Evolutionary conservation across 306 rosid genomes (phyloP), one percentile per base, ranked within the genome.

Genomic region (Purshia tridentata): DNA sequence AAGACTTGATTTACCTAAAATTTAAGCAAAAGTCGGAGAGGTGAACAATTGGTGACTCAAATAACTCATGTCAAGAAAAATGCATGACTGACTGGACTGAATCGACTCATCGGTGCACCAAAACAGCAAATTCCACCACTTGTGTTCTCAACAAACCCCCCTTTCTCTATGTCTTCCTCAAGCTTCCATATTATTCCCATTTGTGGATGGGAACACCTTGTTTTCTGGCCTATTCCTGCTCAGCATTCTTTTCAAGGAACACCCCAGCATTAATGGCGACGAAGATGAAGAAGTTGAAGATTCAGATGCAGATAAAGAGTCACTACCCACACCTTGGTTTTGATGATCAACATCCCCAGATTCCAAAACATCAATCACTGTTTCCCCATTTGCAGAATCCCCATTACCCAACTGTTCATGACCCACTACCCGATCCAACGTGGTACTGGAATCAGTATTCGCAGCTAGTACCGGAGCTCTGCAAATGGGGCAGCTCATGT

Each of bases 401-500:
- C 29, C 29, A 23, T 23, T 23, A 23, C 83, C 29, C 11, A 62
- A 12, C 10, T 57, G 72, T 45, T 51, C 73, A 6, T 23, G 56
- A 5, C n/a, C 44, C 7, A 14, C 12, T 39, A 6, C 20, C 44
- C 5, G 18, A 15, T 42, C 78, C 45, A 49, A 8, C 6, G 57
- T 19, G 56, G 37, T 45, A 14, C 15, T 49, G 12, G 53, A 62
- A 47, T 64, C 66, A 6, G 72, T 9, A 40, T 52, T 69, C 13
- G 19, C 54, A 2, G 35, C 16, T 4, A 76, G 76, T 22, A 83
- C 86, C 0, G 86, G 78, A 65, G 93, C 88, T 65, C 99, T 80
- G 63, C 98, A 95, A 81, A 88, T 87, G 0, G 99, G 99, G 58
- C 99, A 95, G 70, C 74, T 90, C 20, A 82, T 67, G 78, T 95